Evolutionary conservation across 495 filamentous ascomycete genomes (phyloP), one percentile per base, ranked within the genome.

Genomic region (Penicillium maclennaniae): DNA sequence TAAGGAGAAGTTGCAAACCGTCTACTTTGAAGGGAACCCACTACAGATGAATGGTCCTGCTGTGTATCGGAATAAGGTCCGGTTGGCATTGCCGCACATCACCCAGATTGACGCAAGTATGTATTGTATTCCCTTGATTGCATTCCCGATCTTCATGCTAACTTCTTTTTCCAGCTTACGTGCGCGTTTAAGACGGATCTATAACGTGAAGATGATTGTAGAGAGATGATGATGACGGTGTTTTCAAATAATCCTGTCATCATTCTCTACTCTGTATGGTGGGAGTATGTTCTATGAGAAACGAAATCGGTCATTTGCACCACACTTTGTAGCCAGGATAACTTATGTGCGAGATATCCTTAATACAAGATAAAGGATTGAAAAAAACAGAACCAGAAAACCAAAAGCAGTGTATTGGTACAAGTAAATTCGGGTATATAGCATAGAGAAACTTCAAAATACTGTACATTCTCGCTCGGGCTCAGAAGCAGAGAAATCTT

Each of bases 21-120:
- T 99, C 23, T 99, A 99, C 68, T 95, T 99, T 62, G 93, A 99
- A 69, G 92, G 91, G 0, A 97, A 96, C 62, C 93, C 93, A 42
- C 65, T 99, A 61, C 92, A 97, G 75, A 77, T 77, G 58, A 82
- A 77, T 51, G 81, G 78, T 23, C 84, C 84, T 37, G 86, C 84
- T 17, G 65, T 95, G 45, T 99, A 99, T 70, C 78, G 95, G 65
- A 96, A 96, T 66, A 97, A 99, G 74, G 82, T 99, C 25, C 78
- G 83, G 57, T 71, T 99, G 70, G 87, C 90, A 44, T 69, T 99
- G 69, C 93, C 93, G 61, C 84, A 89, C 66, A 75, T 99, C 26
- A 75, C 79, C 67, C 88, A 99, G 78, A 96, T 99, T 65, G 93
- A 99, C 83, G 93, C 93, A 27, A 95, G 93, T 97, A 78, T 82